These are phyloP conservation scores for Aspergillus sclerotialis DNA, from an alignment of 2,329 filamentous ascomycete genomes.

Conservation along the genomic window DNA sequence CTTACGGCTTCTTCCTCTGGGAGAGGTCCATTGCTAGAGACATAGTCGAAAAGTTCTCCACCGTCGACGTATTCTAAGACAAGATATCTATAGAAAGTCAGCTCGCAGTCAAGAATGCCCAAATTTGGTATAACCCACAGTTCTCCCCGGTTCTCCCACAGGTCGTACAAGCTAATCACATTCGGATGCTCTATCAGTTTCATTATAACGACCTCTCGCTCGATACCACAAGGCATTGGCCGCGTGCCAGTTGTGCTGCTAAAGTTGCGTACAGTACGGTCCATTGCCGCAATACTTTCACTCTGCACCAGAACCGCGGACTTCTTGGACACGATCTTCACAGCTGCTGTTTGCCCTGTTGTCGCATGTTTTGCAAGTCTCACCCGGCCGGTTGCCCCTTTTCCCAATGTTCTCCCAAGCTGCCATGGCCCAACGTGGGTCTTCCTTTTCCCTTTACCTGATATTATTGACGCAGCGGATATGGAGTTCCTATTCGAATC, in stretches of 20 bases:
- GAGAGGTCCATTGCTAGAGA: conserved; percentile 66
- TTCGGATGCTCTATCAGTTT: conserved; percentile 93
- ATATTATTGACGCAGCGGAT: conserved; percentile 51
- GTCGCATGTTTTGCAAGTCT: conserved; percentile 72
- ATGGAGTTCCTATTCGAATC: conserved; percentile 47
- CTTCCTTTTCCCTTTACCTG: conserved; percentile 50
- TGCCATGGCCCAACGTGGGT: conserved; percentile 92
- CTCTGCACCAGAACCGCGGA: conserved; percentile 75
- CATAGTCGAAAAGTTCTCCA: conserved; percentile 80
- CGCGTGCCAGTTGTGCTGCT: conserved; percentile 55
- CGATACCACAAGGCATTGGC: conserved; percentile 78
- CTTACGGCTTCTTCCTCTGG: conserved; percentile 72
- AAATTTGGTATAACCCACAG: conserved; percentile 55
- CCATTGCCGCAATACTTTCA: conserved; percentile 76
- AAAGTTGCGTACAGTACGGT: conserved; percentile 58
- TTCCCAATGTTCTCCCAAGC: conserved; percentile 79
- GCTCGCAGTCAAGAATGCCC: neutral
- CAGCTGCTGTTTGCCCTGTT: conserved; percentile 75
- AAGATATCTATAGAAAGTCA: conserved; percentile 62
- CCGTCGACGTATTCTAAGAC: conserved; percentile 88
- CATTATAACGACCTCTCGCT: conserved; percentile 93
- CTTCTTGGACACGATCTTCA: conserved; percentile 89
- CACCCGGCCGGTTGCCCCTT: conserved; percentile 83
- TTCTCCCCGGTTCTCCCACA: conserved; percentile 95
- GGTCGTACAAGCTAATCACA: conserved; percentile 89